These are phyloP conservation scores for Puccinia sorghi DNA, from an alignment of 1,284 basidiomycete species.

Conservation along the genomic window DNA sequence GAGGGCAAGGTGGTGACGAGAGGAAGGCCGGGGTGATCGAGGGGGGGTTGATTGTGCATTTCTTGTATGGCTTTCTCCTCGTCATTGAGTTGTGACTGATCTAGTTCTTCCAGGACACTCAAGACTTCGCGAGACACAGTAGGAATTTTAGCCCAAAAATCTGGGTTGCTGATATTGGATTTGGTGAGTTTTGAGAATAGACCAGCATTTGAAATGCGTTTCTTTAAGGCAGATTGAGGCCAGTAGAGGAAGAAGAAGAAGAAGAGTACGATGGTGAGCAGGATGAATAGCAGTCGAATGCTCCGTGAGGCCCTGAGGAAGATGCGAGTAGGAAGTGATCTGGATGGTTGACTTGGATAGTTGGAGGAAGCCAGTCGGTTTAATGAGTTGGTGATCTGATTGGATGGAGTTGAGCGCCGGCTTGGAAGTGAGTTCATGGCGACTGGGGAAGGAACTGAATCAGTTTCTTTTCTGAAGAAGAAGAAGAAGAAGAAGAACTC, in stretches of 20 bases:
- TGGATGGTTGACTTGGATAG: neutral
- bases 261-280: neutral
- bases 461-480: too few relatives aligned
- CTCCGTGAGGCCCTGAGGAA: neutral
- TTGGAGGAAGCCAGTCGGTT: neutral
- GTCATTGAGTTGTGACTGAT: neutral
- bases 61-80: neutral
- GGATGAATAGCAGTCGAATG: neutral
- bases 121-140: slow-evolving; percentile 5
- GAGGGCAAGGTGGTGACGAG: slow-evolving; percentile 8
- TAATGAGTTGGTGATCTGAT: slow-evolving; percentile 4
- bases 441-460: neutral
- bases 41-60: neutral
- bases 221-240: neutral
- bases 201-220: too few relatives aligned
- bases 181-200: neutral
- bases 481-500: too few relatives aligned
- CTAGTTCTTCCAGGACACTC: slow-evolving; percentile 13
- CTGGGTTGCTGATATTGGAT: neutral
- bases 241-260: neutral
- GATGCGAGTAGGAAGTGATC: neutral
- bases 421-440: neutral
- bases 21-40: neutral
- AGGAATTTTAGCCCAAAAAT: neutral
- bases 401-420: neutral